These are phyloP conservation scores for Adansonia madagascariensis DNA, from an alignment of 441 rosid genomes.

Conservation along the genomic window DNA sequence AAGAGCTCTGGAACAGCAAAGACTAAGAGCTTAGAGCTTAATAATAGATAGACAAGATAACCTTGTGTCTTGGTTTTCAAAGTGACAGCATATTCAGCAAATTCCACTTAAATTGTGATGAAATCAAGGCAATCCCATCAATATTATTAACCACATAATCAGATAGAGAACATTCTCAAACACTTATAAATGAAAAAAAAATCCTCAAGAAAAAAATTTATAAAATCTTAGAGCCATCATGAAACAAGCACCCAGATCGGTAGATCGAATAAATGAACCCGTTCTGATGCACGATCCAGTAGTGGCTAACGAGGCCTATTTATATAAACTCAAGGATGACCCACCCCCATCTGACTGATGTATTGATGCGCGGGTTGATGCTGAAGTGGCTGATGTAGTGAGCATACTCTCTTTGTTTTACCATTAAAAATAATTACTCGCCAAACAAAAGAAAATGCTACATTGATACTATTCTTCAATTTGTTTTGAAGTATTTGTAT, in stretches of 20 bases:
- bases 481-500: no score
- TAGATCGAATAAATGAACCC: slow-evolving; percentile 28
- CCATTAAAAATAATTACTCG: background rate
- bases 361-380: background rate
- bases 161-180: slow-evolving; percentile 15
- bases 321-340: slow-evolving; percentile 31
- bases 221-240: background rate
- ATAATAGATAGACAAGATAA: slow-evolving; percentile 31
- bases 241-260: slow-evolving; percentile 27
- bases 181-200: background rate
- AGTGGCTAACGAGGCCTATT: slow-evolving; percentile 27
- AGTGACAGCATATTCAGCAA: slow-evolving; percentile 32
- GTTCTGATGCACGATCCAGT: slow-evolving; percentile 25
- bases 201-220: background rate
- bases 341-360: background rate
- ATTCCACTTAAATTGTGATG: slow-evolving; percentile 30
- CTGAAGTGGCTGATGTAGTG: slow-evolving; percentile 39
- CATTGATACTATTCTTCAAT: no score
- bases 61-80: slow-evolving; percentile 14
- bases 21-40: background rate
- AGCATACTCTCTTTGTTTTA: slow-evolving; percentile 38
- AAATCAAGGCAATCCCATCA: slow-evolving; percentile 37
- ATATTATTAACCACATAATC: slow-evolving; percentile 32
- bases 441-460: background rate
- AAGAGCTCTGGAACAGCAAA: slow-evolving; percentile 25